Evolutionary conservation across 2,329 filamentous ascomycete species (phyloP).

Genomic region (Leptographium radiaticola): DNA sequence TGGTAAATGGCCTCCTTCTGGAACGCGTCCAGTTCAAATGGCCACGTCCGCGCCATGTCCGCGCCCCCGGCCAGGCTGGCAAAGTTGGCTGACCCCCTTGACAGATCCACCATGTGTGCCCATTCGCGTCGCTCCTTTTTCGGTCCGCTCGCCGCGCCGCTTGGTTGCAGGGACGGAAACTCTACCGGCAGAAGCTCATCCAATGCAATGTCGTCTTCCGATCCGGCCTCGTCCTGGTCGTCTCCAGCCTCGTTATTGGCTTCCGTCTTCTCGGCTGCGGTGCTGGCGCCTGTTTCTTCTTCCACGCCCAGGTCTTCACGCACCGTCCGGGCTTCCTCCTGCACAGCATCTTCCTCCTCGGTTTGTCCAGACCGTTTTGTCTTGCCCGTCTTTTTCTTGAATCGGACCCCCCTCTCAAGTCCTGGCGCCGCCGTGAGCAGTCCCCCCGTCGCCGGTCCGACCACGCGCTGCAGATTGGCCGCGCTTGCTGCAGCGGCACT

Average conservation of each 20-base stretch:
- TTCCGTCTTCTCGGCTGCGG: not conserved
- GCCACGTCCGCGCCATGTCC: constrained; percentile 92
- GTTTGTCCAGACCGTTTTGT: not conserved
- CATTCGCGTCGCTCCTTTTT: constrained; percentile 75
- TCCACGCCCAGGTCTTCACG: not conserved
- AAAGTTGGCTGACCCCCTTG: constrained; percentile 88
- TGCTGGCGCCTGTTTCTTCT: not conserved
- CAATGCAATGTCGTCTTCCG: constrained; percentile 36
- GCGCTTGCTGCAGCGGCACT: constrained; percentile 10
- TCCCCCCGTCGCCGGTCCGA: constrained; percentile 65
- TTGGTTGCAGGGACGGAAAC: constrained; percentile 81
- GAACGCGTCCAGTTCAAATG: constrained; percentile 94
- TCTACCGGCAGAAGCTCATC: constrained; percentile 83
- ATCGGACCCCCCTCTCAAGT: constrained; percentile 63
- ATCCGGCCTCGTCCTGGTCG: constrained; percentile 12
- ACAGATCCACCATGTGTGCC: constrained; percentile 97
- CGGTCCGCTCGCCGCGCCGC: constrained; percentile 58
- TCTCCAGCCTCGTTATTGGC: constrained; percentile 41
- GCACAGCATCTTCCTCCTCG: not conserved
- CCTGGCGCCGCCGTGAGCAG: constrained; percentile 75
- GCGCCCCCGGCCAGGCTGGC: constrained; percentile 63
- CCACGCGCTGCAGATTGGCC: constrained; percentile 47
- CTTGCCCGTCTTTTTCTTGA: constrained; percentile 40
- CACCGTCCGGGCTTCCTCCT: not conserved
- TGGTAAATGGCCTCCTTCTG: constrained; percentile 98